Percentiles rank a stretch among this genome's conserved stretches.
Conservation (phyloP, 2,329 filamentous ascomycete species). For the Microcyclospora pomicola region DNA sequence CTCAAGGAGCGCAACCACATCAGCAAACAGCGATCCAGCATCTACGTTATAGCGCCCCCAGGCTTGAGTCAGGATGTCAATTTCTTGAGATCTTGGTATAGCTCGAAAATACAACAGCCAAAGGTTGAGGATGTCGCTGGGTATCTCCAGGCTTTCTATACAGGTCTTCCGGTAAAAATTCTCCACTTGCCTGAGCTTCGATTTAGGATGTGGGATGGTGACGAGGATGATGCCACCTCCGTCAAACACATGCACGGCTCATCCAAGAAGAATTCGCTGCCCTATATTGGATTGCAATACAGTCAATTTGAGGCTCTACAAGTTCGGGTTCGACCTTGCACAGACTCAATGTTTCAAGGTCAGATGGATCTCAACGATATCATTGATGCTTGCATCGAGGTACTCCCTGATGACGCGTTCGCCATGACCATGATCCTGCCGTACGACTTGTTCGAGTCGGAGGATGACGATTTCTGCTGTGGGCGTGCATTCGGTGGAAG, state of each 20-base stretch:
- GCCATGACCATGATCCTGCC: constrained; percentile 43
- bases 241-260: too few species aligned
- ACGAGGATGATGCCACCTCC: too few species aligned
- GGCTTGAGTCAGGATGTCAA: constrained; percentile 23
- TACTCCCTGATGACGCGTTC: constrained; percentile 45
- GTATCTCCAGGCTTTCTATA: constrained; percentile 40
- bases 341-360: constrained; percentile 34
- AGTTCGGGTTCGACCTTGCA: constrained; percentile 37
- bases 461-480: constrained; percentile 53
- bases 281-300: constrained; percentile 35
- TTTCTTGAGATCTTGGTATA: constrained; percentile 33
- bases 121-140: constrained; percentile 22
- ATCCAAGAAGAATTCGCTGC: background rate
- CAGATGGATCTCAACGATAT: constrained; percentile 50
- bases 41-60: constrained; percentile 43
- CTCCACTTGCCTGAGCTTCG: constrained; percentile 25
- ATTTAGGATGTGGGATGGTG: constrained; percentile 38
- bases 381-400: constrained; percentile 40
- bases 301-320: constrained; percentile 26
- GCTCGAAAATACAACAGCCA: constrained; percentile 11
- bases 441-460: constrained; percentile 52
- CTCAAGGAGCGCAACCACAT: constrained; percentile 37
- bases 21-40: constrained; percentile 30
- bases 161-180: constrained; percentile 37
- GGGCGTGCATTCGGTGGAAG: constrained; percentile 53